phyloP scores from a whole-genome alignment of 2,329 filamentous ascomycete genomes.

The Aureobasidium mangrovei region DNA sequence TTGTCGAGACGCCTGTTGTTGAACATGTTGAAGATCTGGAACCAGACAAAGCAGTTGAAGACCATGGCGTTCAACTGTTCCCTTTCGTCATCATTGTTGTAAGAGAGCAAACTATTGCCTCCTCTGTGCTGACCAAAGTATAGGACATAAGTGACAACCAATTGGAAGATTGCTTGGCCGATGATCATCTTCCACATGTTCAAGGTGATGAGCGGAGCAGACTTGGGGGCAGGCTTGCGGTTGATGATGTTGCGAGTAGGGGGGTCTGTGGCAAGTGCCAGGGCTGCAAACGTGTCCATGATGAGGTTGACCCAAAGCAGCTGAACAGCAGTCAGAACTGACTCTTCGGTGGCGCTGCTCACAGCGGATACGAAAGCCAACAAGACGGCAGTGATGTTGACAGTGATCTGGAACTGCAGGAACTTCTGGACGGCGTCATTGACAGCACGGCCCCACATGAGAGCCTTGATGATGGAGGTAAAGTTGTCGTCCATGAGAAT shows the following conservation, averaged over 20 bases:
- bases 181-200: conserved; percentile 99
- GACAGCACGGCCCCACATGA: conserved; percentile 54
- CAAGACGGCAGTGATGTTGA: conserved; percentile 84
- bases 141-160: conserved; percentile 67
- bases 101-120: conserved; percentile 44
- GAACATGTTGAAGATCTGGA: conserved; percentile 98
- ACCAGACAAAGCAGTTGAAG: conserved; percentile 98
- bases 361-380: conserved; percentile 85
- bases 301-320: conserved; percentile 95
- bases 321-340: conserved; percentile 81
- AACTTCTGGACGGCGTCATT: conserved; percentile 49
- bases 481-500: conserved; percentile 57
- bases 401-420: conserved; percentile 65
- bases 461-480: conserved; percentile 52
- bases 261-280: conserved; percentile 85
- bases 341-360: conserved; percentile 56
- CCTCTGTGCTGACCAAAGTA: conserved; percentile 59
- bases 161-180: conserved; percentile 82
- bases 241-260: conserved; percentile 72
- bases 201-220: conserved; percentile 67
- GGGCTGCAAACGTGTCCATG: conserved; percentile 90
- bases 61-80: conserved; percentile 67
- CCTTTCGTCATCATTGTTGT: conserved; percentile 37
- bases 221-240: conserved; percentile 69
- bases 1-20: conserved; percentile 96